Base-by-base conservation (phyloP, 2,329 filamentous ascomycete genomes). In the Ophiostoma novo-ulmi region DNA sequence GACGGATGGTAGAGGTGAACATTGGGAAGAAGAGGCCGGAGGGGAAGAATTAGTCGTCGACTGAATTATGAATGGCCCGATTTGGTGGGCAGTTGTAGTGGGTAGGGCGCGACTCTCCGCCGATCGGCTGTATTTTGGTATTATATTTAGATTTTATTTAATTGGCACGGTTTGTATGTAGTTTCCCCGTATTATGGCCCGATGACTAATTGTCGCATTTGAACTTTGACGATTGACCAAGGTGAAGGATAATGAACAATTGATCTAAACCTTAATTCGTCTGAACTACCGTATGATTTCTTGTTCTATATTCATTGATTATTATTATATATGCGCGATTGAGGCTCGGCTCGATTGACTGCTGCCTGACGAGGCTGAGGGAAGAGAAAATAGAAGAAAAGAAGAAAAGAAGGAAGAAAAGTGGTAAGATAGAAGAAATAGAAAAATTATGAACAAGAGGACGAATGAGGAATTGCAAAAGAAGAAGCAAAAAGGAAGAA, bases 301-400 rank as follows among this genome's bases (percentile, higher is more conserved):
- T 20, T 48, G 5, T 48, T 5, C 41, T 20, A 48, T 5, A 6
- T 7, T 39, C 31, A 31, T 14, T 48, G 44, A 17, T 48, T 48
- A 48, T 48, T 48, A 20, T 5, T 44, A 10, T 10, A 44, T 13
- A 2, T 44, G 14, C 44, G 44, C 8, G 17, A n/a, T 48, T 20
- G 44, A 48, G 44, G 17, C 44, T 48, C 44, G 17, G 44, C 44
- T 20, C 44, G 44, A 48, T 48, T 64, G 61, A 38, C 26, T 38
- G 61, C 61, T 64, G 61, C 26, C 61, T 64, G 61, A 26, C 61
- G 61, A 64, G 61, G 61, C 61, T 64, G 61, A 64, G 61, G 44
- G 2, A 17, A 13, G 20, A 58, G 52, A 13, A 38, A 38, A 20
- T 20, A n/a, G 61, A n/a, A 58, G 20, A 58, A 58, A 6, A n/a